Conservation (phyloP, 257 asterid species). For the Lycium ferocissimum region DNA sequence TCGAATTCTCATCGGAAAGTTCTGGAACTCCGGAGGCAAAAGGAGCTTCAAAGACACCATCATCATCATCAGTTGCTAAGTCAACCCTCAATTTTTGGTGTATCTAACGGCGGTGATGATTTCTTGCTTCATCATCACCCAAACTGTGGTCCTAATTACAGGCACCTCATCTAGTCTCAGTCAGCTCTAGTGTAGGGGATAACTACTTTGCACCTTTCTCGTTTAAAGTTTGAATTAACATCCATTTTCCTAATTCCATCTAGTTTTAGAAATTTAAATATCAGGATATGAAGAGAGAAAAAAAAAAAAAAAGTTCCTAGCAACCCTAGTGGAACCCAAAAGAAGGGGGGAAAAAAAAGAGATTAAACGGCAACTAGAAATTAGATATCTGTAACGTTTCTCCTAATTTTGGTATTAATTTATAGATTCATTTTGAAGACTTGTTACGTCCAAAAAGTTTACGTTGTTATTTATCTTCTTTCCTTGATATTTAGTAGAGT, state of each 20-base stretch:
- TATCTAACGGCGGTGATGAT: conserved; percentile 76
- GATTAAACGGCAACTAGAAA: neutral
- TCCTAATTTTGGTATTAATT: conserved; percentile 19
- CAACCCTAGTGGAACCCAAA: neutral
- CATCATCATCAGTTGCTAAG: conserved; percentile 58
- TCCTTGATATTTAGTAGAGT: neutral
- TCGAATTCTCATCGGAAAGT: conserved; percentile 98
- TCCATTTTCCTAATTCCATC: conserved; percentile 50
- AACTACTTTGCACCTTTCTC: conserved; percentile 12
- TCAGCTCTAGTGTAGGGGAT: conserved; percentile 27
- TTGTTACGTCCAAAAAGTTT: neutral
- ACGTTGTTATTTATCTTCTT: neutral
- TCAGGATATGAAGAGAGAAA: conserved; percentile 27
- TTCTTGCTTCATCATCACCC: conserved; percentile 71
- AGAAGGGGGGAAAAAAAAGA: neutral
- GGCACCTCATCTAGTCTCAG: conserved; percentile 69
- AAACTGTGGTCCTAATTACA: conserved; percentile 66
- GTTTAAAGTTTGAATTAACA: conserved; percentile 23
- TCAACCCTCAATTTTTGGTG: conserved; percentile 70
- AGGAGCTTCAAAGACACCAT: conserved; percentile 64
- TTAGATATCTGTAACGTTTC: conserved; percentile 24
- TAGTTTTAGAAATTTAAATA: conserved; percentile 44
- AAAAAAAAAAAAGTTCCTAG: neutral
- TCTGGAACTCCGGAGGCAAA: conserved; percentile 90
- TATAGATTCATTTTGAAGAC: conserved; percentile 15